These are phyloP conservation scores for Thraustochytrium sp. DNA, from an alignment of 352 stramenopile species.

Conservation along the genomic window DNA sequence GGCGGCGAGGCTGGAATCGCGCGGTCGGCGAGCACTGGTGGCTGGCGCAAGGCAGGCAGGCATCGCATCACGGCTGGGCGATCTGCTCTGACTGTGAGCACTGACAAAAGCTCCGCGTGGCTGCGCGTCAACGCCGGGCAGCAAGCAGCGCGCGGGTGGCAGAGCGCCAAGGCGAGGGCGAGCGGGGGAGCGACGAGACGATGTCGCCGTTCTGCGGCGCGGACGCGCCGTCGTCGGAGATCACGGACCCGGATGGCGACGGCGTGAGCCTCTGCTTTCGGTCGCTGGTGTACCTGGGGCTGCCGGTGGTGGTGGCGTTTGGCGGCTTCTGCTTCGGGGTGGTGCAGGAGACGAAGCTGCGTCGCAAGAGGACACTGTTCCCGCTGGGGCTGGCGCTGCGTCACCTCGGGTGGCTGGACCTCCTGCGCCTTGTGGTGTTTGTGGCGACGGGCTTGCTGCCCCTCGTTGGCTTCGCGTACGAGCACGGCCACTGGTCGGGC, in stretches of 20 bases:
- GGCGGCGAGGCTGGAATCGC: too few relatives aligned
- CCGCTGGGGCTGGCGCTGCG: not conserved
- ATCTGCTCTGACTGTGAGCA: too few relatives aligned
- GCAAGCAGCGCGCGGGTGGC: too few relatives aligned
- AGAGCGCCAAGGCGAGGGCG: too few relatives aligned
- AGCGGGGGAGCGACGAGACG: too few relatives aligned
- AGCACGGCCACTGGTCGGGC: not conserved
- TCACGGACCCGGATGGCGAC: slow-evolving; percentile 6
- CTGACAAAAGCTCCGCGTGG: too few relatives aligned
- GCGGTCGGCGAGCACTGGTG: too few relatives aligned
- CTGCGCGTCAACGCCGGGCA: too few relatives aligned
- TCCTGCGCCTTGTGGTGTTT: not conserved
- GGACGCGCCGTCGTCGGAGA: not conserved
- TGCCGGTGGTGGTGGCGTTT: not conserved
- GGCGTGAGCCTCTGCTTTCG: slow-evolving; percentile 29
- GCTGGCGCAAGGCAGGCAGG: too few relatives aligned
- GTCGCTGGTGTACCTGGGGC: not conserved
- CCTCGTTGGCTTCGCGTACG: not conserved
- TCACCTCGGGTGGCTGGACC: not conserved
- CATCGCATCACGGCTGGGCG: too few relatives aligned
- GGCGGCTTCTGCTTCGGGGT: slow-evolving; percentile 22
- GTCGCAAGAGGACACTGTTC: slow-evolving; percentile 1
- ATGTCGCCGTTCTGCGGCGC: slow-evolving; percentile 4
- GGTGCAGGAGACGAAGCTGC: slow-evolving; percentile 17
- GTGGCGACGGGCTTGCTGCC: not conserved